Base-by-base conservation (phyloP, 1,284 basidiomycete species). In the Ustilago cynodontis region DNA sequence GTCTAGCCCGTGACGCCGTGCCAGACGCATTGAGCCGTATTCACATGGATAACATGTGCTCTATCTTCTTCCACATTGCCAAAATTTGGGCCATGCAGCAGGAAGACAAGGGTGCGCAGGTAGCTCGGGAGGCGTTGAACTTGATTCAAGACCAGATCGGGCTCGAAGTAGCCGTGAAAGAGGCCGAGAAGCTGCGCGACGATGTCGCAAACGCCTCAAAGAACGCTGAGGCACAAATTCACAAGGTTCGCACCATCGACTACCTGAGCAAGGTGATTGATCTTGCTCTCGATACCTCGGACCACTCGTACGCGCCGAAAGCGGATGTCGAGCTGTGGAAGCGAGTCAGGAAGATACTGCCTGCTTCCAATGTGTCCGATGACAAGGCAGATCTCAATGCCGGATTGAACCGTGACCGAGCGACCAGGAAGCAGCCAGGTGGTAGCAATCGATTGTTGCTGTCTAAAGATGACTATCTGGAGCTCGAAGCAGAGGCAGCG, bases 271-370 rank as follows among this genome's bases (percentile, higher is more conserved):
- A 29, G 61, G 26, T 60, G 6, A 14, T 64, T 20, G 39, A 22
- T 45, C 39, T 61, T 7, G 65, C 73, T 2, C 57, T 76, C 3
- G 68, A 71, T n/a, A 71, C 73, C 3, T 61, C 68, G 2, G 22
- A 56, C 10, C 65, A 61, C 14, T 58, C 64, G 1, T 76, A 68
- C 26, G 73, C 73, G 14, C 52, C 67, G 4, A 71, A 71, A 45
- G 59, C 33, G 22, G 58, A 71, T 10, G 73, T 76, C 7, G 61
- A 67, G 50, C 55, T 67, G 31, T 76, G 73, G 73, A 71, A 76
- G 58, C 39, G 50, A 1, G 24, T 67, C 50, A 50, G 39, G 22
- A 68, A 55, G 43, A 50, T 59, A 58, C 50, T 73, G 11, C 55
- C 65, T 14, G 24, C 61, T 47, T 43, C 28, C 8, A 22, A 20